phyloP scores from a whole-genome alignment of 2,329 filamentous ascomycete genomes.

The Neofusicoccum umdonicola region DNA sequence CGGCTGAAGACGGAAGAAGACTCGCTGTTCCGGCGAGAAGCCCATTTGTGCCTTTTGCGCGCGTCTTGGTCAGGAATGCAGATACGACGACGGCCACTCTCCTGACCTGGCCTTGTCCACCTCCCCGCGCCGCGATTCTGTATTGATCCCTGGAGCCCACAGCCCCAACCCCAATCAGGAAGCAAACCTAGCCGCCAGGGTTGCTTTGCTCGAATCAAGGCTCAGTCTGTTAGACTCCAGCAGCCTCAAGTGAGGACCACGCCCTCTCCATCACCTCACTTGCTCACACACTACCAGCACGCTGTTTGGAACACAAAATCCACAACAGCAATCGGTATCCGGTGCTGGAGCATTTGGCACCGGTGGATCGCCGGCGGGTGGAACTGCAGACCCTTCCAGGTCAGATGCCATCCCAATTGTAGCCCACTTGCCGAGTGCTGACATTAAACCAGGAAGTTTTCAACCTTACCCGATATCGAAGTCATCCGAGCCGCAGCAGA shows the following conservation, averaged over 20 bases:
- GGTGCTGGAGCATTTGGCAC: no score
- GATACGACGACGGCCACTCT: conserved; percentile 13
- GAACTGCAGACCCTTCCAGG: no score
- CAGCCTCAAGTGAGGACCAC: background rate
- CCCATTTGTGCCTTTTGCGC: conserved; percentile 19
- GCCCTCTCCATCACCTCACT: background rate
- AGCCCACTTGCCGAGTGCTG: background rate
- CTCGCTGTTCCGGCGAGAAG: conserved; percentile 19
- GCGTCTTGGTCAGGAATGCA: conserved; percentile 18
- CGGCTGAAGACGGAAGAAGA: conserved; percentile 18
- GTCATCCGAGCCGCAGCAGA: conserved; percentile 16
- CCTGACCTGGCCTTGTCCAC: background rate
- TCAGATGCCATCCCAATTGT: no score
- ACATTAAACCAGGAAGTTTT: background rate
- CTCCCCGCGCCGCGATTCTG: background rate
- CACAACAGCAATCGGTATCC: no score
- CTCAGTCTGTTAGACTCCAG: background rate
- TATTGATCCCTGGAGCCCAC: no score
- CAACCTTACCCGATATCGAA: background rate
- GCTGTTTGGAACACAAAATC: background rate
- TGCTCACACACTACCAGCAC: background rate
- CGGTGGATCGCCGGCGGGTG: no score
- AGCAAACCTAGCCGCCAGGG: background rate
- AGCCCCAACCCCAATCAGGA: background rate
- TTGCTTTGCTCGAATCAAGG: background rate